Evolutionary conservation across 805 yeast genomes (phyloP), one percentile per base, ranked within the genome.

Genomic region (Schwanniomyces occidentalis): DNA sequence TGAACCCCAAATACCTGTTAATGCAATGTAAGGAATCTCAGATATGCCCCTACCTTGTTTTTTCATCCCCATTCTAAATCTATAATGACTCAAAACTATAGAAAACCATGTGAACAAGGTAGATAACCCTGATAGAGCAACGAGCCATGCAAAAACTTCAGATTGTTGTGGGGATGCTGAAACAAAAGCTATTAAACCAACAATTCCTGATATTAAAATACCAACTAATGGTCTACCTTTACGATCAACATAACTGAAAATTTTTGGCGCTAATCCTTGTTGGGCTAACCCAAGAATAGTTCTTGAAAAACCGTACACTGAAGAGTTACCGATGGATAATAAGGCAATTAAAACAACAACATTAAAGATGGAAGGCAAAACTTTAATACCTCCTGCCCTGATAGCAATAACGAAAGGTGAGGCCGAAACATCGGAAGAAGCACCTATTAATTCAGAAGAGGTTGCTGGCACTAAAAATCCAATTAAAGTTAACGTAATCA

Each of bases 1-100:
- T 2, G 61, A 51, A 8, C 69, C 69, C 40, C 37, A 32, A 3
- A 61, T 24, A 4, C 78, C 80, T 5, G 78, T 78, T n/a, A 61
- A 47, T 22, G 82, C 64, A 32, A 55, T 56, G 54, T 70, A 81
- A 1, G 83, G 84, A 32, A 81, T 61, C 26, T 78, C 82, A 4
- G 55, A 60, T 15, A 65, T 40, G 6, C 64, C 40, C 36, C 71
- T 59, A 16, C 75, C 75, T 40, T 63, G 69, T 6, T 38, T 38
- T 21, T 41, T 49, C 47, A 61, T 40, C 1, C 61, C 68, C 43
- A 48, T 34, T 45, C 69, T 54, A 35, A 59, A 62, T 35, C 67
- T 41, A 21, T 59, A 40, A 34, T 54, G 65, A n/a, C 61, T 52
- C n/a, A 52, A 51, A 13, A 55, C 48, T 31, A 62, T 54, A 35